phyloP scores from a whole-genome alignment of 768 basidiomycete species.

The Rhizopogon vinicolor region DNA sequence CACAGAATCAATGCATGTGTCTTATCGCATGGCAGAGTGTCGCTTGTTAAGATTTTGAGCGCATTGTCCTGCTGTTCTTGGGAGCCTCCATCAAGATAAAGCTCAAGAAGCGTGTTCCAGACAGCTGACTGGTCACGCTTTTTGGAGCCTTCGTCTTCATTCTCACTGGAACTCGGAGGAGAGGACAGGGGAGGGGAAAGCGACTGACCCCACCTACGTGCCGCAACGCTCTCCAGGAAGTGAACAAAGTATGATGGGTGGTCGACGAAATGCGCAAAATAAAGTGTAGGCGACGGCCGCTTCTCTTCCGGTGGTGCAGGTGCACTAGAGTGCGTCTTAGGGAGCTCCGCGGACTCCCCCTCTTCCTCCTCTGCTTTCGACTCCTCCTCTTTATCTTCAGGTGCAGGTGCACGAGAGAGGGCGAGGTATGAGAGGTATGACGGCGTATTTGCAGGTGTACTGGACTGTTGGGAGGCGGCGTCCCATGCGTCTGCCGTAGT shows the following conservation, averaged over 20 bases:
- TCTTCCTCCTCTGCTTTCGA: slow-evolving; percentile 9
- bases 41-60: slow-evolving; percentile 59
- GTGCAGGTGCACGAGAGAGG: slow-evolving; percentile 50
- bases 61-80: slow-evolving; percentile 50
- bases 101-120: slow-evolving; percentile 94
- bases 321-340: slow-evolving; percentile 19
- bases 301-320: slow-evolving; percentile 25
- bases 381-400: slow-evolving; percentile 11
- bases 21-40: slow-evolving; percentile 70
- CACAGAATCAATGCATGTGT: slow-evolving; percentile 95
- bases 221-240: slow-evolving; percentile 86
- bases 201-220: slow-evolving; percentile 73
- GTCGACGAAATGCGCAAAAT: slow-evolving; percentile 93
- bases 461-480: slow-evolving; percentile 17
- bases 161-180: slow-evolving; percentile 6
- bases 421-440: slow-evolving; percentile 83
- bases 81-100: slow-evolving; percentile 61
- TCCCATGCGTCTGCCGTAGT: slow-evolving; percentile 39
- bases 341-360: slow-evolving; percentile 13
- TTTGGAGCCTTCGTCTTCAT: slow-evolving; percentile 46
- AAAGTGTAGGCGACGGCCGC: slow-evolving; percentile 75
- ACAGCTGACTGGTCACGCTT: slow-evolving; percentile 74
- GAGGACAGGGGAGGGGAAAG: slow-evolving; percentile 36
- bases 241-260: slow-evolving; percentile 77
- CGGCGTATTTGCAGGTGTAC: slow-evolving; percentile 30